Evolutionary conservation across 2,329 filamentous ascomycete genomes (phyloP).

Genomic region (Aspergillus latus): DNA sequence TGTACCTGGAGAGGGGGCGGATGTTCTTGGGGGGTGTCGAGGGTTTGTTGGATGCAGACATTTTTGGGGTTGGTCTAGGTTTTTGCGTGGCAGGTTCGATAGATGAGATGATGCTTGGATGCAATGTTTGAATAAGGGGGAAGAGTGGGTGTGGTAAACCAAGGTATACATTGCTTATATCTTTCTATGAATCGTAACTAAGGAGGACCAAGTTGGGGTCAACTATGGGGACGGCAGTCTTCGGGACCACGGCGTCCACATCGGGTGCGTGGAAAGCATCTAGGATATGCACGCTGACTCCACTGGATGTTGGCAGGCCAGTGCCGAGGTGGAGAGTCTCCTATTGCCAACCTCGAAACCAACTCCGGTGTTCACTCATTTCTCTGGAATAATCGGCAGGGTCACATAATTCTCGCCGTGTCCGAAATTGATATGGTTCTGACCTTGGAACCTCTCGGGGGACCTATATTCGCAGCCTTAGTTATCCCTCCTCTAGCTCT

Average conservation of each 20-base stretch:
- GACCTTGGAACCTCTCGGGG: slow-evolving; percentile 46
- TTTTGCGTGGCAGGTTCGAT: slow-evolving; percentile 40
- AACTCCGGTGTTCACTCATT: slow-evolving; percentile 37
- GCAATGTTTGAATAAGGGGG: background rate
- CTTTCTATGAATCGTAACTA: background rate
- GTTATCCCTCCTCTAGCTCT: background rate
- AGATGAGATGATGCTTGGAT: background rate
- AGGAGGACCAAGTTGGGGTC: no score
- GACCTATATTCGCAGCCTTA: slow-evolving; percentile 28
- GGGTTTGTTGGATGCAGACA: slow-evolving; percentile 28
- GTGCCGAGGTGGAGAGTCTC: slow-evolving; percentile 32
- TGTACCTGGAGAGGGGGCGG: slow-evolving; percentile 37
- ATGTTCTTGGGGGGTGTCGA: slow-evolving; percentile 26
- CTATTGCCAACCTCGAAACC: background rate
- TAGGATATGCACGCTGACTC: background rate
- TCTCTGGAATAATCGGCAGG: slow-evolving; percentile 48
- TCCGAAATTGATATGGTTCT: slow-evolving; percentile 53
- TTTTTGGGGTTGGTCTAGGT: slow-evolving; percentile 18
- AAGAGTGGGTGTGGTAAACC: no score
- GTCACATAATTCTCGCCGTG: slow-evolving; percentile 50
- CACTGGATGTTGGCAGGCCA: slow-evolving; percentile 4
- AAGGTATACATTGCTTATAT: background rate
- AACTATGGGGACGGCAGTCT: slow-evolving; percentile 21
- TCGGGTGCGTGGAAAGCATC: slow-evolving; percentile 17
- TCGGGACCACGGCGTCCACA: slow-evolving; percentile 25